Evolutionary conservation across 352 stramenopile genomes (phyloP).

Genomic region (Globisporangium carolinianum): DNA sequence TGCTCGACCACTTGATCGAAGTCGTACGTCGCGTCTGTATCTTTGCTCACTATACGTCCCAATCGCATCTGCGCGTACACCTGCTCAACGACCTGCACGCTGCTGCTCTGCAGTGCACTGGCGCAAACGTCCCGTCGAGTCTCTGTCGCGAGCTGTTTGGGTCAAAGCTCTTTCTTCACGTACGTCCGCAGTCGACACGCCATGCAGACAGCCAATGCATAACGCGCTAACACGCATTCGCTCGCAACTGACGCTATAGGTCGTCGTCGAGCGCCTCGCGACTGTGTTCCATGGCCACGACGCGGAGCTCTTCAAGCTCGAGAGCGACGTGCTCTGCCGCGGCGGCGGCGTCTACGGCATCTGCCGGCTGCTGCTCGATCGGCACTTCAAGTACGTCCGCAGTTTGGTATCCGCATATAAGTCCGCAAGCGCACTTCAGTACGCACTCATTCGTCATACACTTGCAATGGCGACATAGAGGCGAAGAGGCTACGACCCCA

Average conservation of each 20-base stretch:
- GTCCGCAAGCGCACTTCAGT: too few species aligned
- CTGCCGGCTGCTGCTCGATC: conserved; percentile 34
- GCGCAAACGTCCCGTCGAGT: conserved; percentile 18
- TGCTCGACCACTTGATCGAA: conserved; percentile 64
- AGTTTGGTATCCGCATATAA: neutral
- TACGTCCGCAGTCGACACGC: conserved; percentile 12
- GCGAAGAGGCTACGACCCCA: conserved; percentile 15
- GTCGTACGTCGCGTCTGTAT: conserved; percentile 18
- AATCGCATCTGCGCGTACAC: neutral
- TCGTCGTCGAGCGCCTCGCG: conserved; percentile 58
- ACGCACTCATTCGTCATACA: neutral
- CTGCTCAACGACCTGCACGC: neutral
- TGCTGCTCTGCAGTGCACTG: conserved; percentile 14
- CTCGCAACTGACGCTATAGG: conserved; percentile 14
- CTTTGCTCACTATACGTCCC: neutral
- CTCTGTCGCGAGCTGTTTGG: conserved; percentile 36
- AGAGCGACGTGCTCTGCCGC: conserved; percentile 59
- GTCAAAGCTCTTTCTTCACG: conserved; percentile 60
- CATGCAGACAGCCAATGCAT: neutral
- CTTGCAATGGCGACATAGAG: conserved; percentile 7
- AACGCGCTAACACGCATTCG: too few species aligned
- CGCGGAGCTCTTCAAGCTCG: conserved; percentile 57
- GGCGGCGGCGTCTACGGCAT: conserved; percentile 48
- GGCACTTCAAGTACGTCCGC: conserved; percentile 36
- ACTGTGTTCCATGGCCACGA: conserved; percentile 40